Base-by-base conservation (phyloP, 257 asterid species). In the Solanum habrochaites region DNA sequence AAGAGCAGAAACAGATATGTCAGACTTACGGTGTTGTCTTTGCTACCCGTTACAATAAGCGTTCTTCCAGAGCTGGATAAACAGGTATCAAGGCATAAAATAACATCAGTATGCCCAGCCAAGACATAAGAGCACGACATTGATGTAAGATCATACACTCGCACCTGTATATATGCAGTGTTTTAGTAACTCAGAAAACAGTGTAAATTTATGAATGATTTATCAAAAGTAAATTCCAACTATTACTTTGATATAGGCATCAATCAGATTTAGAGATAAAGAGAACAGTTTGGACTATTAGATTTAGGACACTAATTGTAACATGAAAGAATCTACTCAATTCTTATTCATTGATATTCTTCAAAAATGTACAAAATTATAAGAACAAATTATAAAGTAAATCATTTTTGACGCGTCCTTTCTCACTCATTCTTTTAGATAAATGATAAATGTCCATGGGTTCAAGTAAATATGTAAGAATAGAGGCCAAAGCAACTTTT, bases 51-150 rank as follows among this genome's bases (percentile, higher is more conserved):
- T 20, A 91, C 95, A 90, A 97, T 83, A 70, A 94, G 95, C 29
- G 94, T 49, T 90, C 89, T 94, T 89, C 96, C 97, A 86, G 98
- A 90, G 89, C 90, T 90, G 87, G 93, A 86, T 45, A 90, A 92
- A 85, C 97, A 94, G 49, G 98, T 94, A 87, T 97, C 99, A 88
- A 97, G 94, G 93, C 98, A 96, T 83, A 96, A 88, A 88, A 96
- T 94, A 74, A 94, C 90, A 90, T 97, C 98, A 14, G 94, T 93
- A 86, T 97, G 99, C 73, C 99, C 99, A 77, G 95, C 90, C 91
- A 97, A 90, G 72, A 96, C 98, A 88, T 95, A 97, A 87, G 98
- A 90, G 86, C 99, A 97, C 83, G 99, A 97, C 99, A 96, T 95
- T 29, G 99, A 91, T 87, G 96, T 93, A 91, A 97, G 92, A 91